Base-by-base conservation (phyloP, 441 rosid genomes). In the Eruca vesicaria region DNA sequence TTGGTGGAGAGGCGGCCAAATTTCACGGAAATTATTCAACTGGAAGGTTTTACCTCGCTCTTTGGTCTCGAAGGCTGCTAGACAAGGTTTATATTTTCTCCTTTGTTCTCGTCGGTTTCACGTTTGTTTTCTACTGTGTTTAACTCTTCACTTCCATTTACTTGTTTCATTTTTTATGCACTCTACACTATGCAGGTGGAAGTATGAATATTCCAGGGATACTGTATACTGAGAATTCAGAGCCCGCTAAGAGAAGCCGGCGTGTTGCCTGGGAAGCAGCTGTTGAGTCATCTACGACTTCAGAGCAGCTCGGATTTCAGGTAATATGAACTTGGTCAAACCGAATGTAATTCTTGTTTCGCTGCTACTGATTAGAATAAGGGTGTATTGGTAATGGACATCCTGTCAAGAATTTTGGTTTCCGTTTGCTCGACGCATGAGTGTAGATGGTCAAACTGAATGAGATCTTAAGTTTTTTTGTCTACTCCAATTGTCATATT, bases 1-100 rank as follows among this genome's bases (percentile, higher is more conserved):
- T 72, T 96, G 98, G 98, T 90, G 98, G 98, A 93, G 99, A 74
- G 99, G 99, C 68, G 99, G 99, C 65, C 73, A 78, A 78, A 69
- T 93, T 68, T 93, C 99, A 73, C 88, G 93, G 66, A 84, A 68
- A 70, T 66, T 93, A 80, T 93, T 90, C 85, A 90, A 69, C 78
- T 96, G 98, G 97, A 96, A 96, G 86, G 90, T 67, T 61, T 78
- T 91, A 76, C 98, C 98, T 73, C 72, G 23, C 63, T 75, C 87
- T 71, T 78, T 96, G 80, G 84, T 76, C 52, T 85, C 89, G 52
- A 96, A 89, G 83, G 97, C 97, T 77, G 98, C 99, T 72, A 86
- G 95, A 87, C 89, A 88, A 89, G 99, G 99, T 93, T 80, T 65
- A 68, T 59, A 71, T 71, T 63, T 77, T 71, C 79, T 80, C 78